These are phyloP conservation scores for Polygonum aviculare DNA, from an alignment of 148 eudicot genomes.

Conservation along the genomic window DNA sequence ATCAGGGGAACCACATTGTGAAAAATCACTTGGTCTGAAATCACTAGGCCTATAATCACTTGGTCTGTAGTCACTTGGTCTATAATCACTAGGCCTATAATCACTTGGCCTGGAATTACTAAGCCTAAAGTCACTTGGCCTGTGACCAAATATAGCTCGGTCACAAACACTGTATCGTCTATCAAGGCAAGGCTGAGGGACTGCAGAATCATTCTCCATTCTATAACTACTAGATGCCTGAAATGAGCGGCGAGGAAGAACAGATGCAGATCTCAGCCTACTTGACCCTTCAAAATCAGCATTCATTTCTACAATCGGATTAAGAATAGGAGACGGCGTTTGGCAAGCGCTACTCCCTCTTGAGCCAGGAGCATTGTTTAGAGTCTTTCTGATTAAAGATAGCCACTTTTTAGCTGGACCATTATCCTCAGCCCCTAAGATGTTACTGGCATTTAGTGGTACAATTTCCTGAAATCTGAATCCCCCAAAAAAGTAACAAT, in stretches of 20 bases:
- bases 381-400: slow-evolving; percentile 54
- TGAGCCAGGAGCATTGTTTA: slow-evolving; percentile 79
- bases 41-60: slow-evolving; percentile 51
- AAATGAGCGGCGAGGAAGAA: slow-evolving; percentile 76
- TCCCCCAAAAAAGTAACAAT: slow-evolving; percentile 7
- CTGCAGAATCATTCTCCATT: slow-evolving; percentile 49
- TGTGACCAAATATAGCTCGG: slow-evolving; percentile 60
- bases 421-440: slow-evolving; percentile 82
- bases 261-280: slow-evolving; percentile 45
- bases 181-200: slow-evolving; percentile 67
- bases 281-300: slow-evolving; percentile 83
- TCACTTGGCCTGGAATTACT: slow-evolving; percentile 33
- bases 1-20: slow-evolving; percentile 83
- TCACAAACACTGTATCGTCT: slow-evolving; percentile 89
- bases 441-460: slow-evolving; percentile 87
- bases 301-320: slow-evolving; percentile 70
- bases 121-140: slow-evolving; percentile 52
- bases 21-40: slow-evolving; percentile 54
- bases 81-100: slow-evolving; percentile 26
- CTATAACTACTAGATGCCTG: slow-evolving; percentile 62
- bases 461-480: slow-evolving; percentile 91
- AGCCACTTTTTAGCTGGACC: slow-evolving; percentile 97
- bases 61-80: slow-evolving; percentile 43
- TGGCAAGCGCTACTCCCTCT: slow-evolving; percentile 54
- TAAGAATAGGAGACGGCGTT: slow-evolving; percentile 86